Conservation (phyloP, 2,329 filamentous ascomycete species). For the Aspergillus versicolor region DNA sequence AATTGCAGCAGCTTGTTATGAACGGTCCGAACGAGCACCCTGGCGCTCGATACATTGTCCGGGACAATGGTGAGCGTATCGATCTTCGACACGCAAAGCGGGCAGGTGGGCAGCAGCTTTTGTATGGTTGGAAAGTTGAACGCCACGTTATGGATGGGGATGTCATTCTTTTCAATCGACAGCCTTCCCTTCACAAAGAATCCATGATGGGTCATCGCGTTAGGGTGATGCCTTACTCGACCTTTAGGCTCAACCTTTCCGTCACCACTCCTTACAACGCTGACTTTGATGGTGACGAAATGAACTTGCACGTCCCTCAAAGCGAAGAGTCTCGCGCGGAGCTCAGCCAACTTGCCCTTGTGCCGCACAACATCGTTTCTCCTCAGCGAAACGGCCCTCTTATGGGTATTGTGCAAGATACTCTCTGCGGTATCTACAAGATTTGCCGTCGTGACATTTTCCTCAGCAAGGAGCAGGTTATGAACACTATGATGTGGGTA, state of each 20-base stretch:
- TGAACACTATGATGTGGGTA: slow-evolving; percentile 97
- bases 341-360: slow-evolving; percentile 90
- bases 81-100: slow-evolving; percentile 92
- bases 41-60: slow-evolving; percentile 93
- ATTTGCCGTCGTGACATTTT: slow-evolving; percentile 91
- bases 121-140: slow-evolving; percentile 99
- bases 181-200: slow-evolving; percentile 98
- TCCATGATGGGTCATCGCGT: slow-evolving; percentile 99
- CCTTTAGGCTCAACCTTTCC: slow-evolving; percentile 94
- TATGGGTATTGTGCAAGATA: slow-evolving; percentile 99
- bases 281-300: slow-evolving; percentile 99
- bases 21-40: slow-evolving; percentile 95
- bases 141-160: slow-evolving; percentile 94
- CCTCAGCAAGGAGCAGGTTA: slow-evolving; percentile 83
- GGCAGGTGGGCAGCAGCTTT: slow-evolving; percentile 74
- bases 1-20: slow-evolving; percentile 81
- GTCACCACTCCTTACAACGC: slow-evolving; percentile 99
- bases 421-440: slow-evolving; percentile 94
- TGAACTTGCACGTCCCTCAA: slow-evolving; percentile 99
- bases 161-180: slow-evolving; percentile 99
- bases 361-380: slow-evolving; percentile 98
- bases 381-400: slow-evolving; percentile 94
- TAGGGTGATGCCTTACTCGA: slow-evolving; percentile 97
- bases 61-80: slow-evolving; percentile 88
- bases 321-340: slow-evolving; percentile 96